Base-by-base conservation (phyloP, 208 protist genomes). In the Phytomonas sp. region DNA sequence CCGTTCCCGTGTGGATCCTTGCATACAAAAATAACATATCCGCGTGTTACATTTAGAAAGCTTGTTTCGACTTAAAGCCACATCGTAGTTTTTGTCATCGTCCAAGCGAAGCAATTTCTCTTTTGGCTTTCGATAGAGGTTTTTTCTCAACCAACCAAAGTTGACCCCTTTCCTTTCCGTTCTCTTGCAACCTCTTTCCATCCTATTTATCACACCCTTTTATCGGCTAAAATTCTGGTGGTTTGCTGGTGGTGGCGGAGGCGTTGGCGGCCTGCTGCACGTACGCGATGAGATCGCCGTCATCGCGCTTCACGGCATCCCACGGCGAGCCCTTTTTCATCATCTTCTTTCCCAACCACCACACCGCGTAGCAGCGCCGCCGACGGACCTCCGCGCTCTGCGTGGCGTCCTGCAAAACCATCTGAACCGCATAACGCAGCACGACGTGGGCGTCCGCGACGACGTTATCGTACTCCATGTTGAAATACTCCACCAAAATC, bases 391-490 rank as follows among this genome's bases (percentile, higher is more conserved):
- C 80, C 33, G 85, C 83, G 36, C 65, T 77, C 67, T 84, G 75
- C 29, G 76, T 75, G 4, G 73, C 70, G 68, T 95, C 90, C 67
- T 88, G 78, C 40, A 91, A 71, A 26, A 91, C 90, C 71, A 86
- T 81, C 75, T 95, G 90, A 23, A 82, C 71, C 0, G 84, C 80
- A 70, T 85, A 92, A 23, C 85, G 83, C 15, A 95, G 78, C 23
- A 75, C 67, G 11, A 80, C 63, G 67, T 89, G 82, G 11, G 82
- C 65, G 59, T 95, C 90, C 4, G 86, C 82, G 0, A 95, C 77
- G 36, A 95, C 82, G 43, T 76, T 67, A 68, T 95, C 86, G 76
- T 85, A 95, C 76, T 95, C 90, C 77, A 95, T 85, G 68, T 82
- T 88, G 60, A 95, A 89, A 76, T 91, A 95, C 70, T 95, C 90